These are phyloP conservation scores for Lignosus rhinocerotis DNA, from an alignment of 1,284 basidiomycete genomes.

Conservation along the genomic window DNA sequence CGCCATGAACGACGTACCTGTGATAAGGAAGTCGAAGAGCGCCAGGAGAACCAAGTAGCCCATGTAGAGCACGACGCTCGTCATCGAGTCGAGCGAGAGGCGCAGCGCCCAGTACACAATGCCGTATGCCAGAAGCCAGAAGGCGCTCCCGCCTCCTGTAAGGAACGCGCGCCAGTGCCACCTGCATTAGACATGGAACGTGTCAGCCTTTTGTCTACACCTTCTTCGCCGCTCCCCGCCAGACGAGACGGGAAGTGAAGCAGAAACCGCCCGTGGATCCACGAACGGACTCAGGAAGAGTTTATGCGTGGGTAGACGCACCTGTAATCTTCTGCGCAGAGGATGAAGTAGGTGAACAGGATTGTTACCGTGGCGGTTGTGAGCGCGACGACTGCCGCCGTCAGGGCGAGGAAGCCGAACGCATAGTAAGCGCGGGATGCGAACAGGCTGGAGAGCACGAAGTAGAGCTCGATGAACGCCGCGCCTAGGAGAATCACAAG, in stretches of 20 bases:
- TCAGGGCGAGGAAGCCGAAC: constrained; percentile 93
- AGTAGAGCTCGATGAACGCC: constrained; percentile 95
- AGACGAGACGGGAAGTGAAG: background rate
- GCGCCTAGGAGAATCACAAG: constrained; percentile 55
- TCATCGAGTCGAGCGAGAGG: constrained; percentile 80
- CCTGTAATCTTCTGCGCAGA: constrained; percentile 96
- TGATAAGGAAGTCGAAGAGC: constrained; percentile 85
- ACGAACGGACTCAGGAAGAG: background rate
- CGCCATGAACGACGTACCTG: constrained; percentile 51
- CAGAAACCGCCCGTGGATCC: background rate
- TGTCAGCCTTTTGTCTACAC: background rate
- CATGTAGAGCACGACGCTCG: constrained; percentile 86
- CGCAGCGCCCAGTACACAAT: constrained; percentile 89
- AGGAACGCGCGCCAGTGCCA: constrained; percentile 98
- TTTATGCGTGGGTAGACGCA: constrained; percentile 33
- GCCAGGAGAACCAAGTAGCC: constrained; percentile 89
- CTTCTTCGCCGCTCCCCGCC: background rate
- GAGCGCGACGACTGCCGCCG: constrained; percentile 80
- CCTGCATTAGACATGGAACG: constrained; percentile 36
- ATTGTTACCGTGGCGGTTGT: constrained; percentile 92
- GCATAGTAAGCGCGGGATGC: constrained; percentile 94
- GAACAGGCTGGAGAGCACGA: constrained; percentile 91
- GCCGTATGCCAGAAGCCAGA: constrained; percentile 89
- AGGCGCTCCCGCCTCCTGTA: constrained; percentile 90
- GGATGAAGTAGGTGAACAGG: constrained; percentile 88